These are phyloP conservation scores for Penicillium pulvis DNA, from an alignment of 495 filamentous ascomycete genomes.

Conservation along the genomic window DNA sequence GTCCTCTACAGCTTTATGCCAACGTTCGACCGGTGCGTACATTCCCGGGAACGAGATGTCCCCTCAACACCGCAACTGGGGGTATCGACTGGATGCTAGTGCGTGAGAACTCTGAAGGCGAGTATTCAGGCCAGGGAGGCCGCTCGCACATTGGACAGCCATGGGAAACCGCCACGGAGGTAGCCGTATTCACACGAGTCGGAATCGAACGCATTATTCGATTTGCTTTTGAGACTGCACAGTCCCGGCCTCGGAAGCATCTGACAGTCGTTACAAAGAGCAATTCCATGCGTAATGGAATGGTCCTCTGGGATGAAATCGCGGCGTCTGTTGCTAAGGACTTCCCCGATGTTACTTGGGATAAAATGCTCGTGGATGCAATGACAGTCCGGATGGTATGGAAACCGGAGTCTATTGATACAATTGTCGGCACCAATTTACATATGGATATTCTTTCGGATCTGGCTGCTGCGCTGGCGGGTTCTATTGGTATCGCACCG, in stretches of 20 bases:
- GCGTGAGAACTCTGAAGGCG: conserved; percentile 54
- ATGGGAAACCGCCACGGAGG: conserved; percentile 51
- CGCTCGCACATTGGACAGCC: conserved; percentile 41
- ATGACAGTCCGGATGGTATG: conserved; percentile 54
- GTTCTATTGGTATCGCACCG: conserved; percentile 53
- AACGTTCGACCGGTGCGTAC: conserved; percentile 51
- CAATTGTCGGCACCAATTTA: conserved; percentile 53
- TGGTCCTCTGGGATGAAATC: conserved; percentile 54
- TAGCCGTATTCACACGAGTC: conserved; percentile 50
- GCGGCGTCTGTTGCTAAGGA: conserved; percentile 41
- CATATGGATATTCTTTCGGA: conserved; percentile 55
- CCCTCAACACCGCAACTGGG: conserved; percentile 36
- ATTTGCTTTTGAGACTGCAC: conserved; percentile 51
- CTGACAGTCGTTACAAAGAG: conserved; percentile 55
- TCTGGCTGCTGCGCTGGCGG: conserved; percentile 51
- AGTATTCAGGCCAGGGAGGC: conserved; percentile 54
- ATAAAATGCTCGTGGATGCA: conserved; percentile 56
- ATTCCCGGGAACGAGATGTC: conserved; percentile 46
- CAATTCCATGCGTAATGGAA: conserved; percentile 52
- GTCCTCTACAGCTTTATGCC: conserved; percentile 52
- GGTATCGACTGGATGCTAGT: conserved; percentile 53
- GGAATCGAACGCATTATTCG: conserved; percentile 51
- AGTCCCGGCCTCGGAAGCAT: conserved; percentile 38
- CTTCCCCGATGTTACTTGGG: conserved; percentile 49
- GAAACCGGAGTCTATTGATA: conserved; percentile 50